phyloP scores from a whole-genome alignment of 352 stramenopile species.

The Globisporangium cylindrosporum region DNA sequence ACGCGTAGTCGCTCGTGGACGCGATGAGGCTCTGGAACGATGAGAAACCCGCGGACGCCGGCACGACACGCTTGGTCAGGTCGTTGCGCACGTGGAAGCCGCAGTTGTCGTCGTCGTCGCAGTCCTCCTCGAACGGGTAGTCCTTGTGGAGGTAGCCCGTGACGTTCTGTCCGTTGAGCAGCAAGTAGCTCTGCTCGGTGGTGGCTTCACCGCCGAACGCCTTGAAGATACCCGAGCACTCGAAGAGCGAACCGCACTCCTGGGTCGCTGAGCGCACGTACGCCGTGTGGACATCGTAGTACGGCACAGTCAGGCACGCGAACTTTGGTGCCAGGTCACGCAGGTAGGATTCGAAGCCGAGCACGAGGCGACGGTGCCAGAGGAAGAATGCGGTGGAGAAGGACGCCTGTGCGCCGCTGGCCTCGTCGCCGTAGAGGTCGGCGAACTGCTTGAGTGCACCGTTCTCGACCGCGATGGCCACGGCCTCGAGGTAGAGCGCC shows the following conservation, averaged over 20 bases:
- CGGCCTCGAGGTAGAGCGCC: conserved; percentile 55
- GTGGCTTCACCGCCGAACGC: conserved; percentile 37
- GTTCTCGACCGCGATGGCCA: conserved; percentile 33
- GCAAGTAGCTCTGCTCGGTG: conserved; percentile 14
- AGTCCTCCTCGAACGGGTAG: conserved; percentile 32
- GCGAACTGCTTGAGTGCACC: conserved; percentile 51
- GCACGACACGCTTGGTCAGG: conserved; percentile 33
- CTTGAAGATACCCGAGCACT: conserved; percentile 60
- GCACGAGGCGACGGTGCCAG: conserved; percentile 63
- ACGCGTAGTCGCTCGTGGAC: conserved; percentile 48
- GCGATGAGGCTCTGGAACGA: conserved; percentile 52
- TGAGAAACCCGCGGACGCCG: conserved; percentile 47
- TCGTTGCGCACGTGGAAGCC: conserved; percentile 42
- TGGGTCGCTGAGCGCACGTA: conserved; percentile 46
- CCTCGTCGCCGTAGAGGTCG: conserved; percentile 41
- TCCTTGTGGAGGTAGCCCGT: conserved; percentile 32
- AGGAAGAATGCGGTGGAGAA: conserved; percentile 60
- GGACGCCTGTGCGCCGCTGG: conserved; percentile 46
- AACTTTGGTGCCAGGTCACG: conserved; percentile 54
- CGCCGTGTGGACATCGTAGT: conserved; percentile 73
- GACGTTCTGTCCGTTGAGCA: conserved; percentile 28
- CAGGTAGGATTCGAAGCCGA: conserved; percentile 66
- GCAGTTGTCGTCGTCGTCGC: conserved; percentile 43
- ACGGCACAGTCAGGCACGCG: conserved; percentile 68
- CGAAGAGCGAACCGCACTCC: conserved; percentile 55